Percentiles rank a stretch among this genome's conserved stretches.
These are phyloP conservation scores for Podospora pseudopauciseta DNA, from an alignment of 495 filamentous ascomycete genomes.

Conservation along the genomic window DNA sequence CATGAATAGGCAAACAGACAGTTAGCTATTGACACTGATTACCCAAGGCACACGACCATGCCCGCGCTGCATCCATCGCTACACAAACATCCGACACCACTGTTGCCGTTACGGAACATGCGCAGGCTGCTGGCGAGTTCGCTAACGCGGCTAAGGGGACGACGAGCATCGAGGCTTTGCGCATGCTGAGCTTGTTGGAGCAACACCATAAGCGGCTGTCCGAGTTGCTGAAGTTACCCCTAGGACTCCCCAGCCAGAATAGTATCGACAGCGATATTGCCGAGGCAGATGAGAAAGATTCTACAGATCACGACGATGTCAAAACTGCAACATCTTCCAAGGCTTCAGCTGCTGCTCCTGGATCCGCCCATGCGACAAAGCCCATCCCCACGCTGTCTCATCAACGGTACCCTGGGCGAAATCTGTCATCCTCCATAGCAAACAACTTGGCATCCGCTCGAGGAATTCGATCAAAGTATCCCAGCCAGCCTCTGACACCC, in stretches of 20 bases:
- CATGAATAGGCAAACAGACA: background rate
- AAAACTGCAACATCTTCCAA: slow-evolving; percentile 22
- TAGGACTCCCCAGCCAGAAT: slow-evolving; percentile 53
- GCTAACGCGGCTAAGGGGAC: slow-evolving; percentile 73
- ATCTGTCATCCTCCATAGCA: slow-evolving; percentile 79
- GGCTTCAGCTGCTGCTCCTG: background rate
- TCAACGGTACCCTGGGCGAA: slow-evolving; percentile 54
- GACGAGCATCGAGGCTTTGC: slow-evolving; percentile 74
- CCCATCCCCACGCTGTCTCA: slow-evolving; percentile 47
- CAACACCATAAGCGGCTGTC: slow-evolving; percentile 79
- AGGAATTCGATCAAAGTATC: slow-evolving; percentile 71
- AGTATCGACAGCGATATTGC: slow-evolving; percentile 34
- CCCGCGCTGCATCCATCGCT: slow-evolving; percentile 69
- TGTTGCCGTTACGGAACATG: slow-evolving; percentile 80
- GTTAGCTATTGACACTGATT: background rate
- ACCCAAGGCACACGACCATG: slow-evolving; percentile 79
- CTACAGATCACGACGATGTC: slow-evolving; percentile 13
- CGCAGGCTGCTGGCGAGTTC: slow-evolving; percentile 86
- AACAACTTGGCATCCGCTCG: slow-evolving; percentile 86
- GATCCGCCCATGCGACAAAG: background rate
- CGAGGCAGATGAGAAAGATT: slow-evolving; percentile 39
- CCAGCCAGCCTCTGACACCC: slow-evolving; percentile 61
- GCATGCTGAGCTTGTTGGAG: slow-evolving; percentile 80
- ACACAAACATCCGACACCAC: slow-evolving; percentile 71
- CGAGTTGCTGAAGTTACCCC: slow-evolving; percentile 67